A percentile compares a stretch with the other conserved stretches of the same genome.
Evolutionary conservation across 2,329 filamentous ascomycete genomes (phyloP).

Genomic region (Pyricularia pennisetigena): DNA sequence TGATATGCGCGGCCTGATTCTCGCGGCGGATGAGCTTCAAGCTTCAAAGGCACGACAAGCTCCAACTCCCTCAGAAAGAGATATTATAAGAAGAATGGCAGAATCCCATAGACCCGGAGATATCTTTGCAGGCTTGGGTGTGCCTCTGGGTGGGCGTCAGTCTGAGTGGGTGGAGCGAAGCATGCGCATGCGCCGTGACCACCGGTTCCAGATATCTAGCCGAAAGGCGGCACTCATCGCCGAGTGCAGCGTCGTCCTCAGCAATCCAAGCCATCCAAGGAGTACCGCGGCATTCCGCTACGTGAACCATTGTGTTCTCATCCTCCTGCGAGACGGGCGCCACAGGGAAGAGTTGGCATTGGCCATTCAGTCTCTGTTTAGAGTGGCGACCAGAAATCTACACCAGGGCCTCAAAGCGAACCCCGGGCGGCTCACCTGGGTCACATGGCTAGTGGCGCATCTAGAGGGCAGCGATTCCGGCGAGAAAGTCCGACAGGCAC

Average conservation of each 20-base stretch:
- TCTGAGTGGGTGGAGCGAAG: neutral
- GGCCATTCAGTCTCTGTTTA: slow-evolving; percentile 19
- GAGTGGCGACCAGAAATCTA: slow-evolving; percentile 25
- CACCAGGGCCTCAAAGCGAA: slow-evolving; percentile 21
- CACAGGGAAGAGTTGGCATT: neutral
- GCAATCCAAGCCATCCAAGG: slow-evolving; percentile 11
- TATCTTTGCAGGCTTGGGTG: neutral
- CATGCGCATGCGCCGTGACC: neutral
- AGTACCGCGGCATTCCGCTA: slow-evolving; percentile 18
- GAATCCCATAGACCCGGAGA: neutral
- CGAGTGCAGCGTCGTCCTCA: slow-evolving; percentile 11
- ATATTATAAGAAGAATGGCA: neutral
- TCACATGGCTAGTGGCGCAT: slow-evolving; percentile 19
- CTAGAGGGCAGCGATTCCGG: slow-evolving; percentile 12
- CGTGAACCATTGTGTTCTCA: slow-evolving; percentile 18
- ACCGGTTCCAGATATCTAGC: neutral
- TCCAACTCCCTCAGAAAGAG: neutral
- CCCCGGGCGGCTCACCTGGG: slow-evolving; percentile 24
- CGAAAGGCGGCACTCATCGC: slow-evolving; percentile 12
- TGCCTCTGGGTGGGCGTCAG: neutral
- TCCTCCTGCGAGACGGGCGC: neutral
- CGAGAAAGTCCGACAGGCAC: neutral
- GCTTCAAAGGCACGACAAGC: neutral
- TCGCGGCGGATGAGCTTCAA: neutral
- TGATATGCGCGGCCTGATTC: neutral